Base-by-base conservation (phyloP, 169 alveolate species). In the Babesia sp. region DNA sequence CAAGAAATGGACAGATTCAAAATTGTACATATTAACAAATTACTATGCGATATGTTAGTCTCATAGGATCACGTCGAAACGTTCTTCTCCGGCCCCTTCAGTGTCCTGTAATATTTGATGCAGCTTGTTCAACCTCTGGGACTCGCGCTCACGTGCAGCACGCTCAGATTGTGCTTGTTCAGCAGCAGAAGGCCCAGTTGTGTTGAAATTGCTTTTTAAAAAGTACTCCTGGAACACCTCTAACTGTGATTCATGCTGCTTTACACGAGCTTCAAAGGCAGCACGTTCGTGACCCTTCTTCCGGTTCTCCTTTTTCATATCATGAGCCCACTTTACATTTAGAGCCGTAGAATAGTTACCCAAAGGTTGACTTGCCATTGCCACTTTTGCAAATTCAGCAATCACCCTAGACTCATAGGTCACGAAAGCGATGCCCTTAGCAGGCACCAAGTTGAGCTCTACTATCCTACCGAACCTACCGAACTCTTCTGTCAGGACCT, bases 351-450 rank as follows among this genome's bases (percentile, higher is more conserved):
- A 85, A 26, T 95, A 95, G 41, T 87, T 92, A 31, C 91, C 97
- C 44, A 97, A 66, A 1, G 97, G 92, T 67, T 97, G 98, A 57
- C 96, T 97, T 39, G 95, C 92, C 99, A 98, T 97, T 0, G 99
- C 99, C 69, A 96, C 99, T 83, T 97, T 98, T 0, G 99, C 99
- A 81, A 96, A 97, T 89, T 98, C 99, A 0, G 99, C 99, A 67
- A 90, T 94, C 29, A 98, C 96, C 68, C 99, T 81, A 56, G 95
- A 97, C n/a, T 90, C 90, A 79, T 92, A 98, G 59, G 96, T 95
- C 34, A 97, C 92, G 75, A 96, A 97, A 6, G 99, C 99, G 42
- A 94, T 88, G 58, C 96, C 93, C 81, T 96, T 96, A 26, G 85
- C 84, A 36, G 97, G 98, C 42, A 96, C 93, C 67, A 95, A 91